Conservation (phyloP, 768 basidiomycete species). For the Lentinula aciculospora region DNA sequence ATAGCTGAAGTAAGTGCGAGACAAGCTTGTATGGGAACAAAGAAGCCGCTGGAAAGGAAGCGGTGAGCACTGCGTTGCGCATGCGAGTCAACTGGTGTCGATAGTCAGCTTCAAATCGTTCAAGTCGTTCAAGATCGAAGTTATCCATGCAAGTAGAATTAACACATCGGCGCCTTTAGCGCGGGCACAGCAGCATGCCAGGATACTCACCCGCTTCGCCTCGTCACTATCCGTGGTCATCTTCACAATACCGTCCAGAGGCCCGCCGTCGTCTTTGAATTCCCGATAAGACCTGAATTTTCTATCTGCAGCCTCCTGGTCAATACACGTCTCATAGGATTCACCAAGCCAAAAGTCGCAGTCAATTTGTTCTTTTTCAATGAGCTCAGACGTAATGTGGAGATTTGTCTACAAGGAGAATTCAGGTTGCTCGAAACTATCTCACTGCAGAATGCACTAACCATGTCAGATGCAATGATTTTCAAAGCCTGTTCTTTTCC, state of each 20-base stretch:
- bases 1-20: conserved; percentile 8
- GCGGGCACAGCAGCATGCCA: not conserved
- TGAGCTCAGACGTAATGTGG: conserved; percentile 9
- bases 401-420: conserved; percentile 9
- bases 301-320: conserved; percentile 9
- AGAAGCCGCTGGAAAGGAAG: conserved; percentile 18
- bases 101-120: not conserved
- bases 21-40: conserved; percentile 15
- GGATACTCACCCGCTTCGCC: conserved; percentile 7
- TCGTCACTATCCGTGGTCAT: conserved; percentile 14
- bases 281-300: conserved; percentile 5
- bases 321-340: conserved; percentile 15
- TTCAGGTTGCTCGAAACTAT: conserved; percentile 1
- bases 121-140: not conserved
- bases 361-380: conserved; percentile 13
- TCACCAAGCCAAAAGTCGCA: conserved; percentile 20
- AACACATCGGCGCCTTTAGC: not conserved
- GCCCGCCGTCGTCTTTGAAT: conserved; percentile 15
- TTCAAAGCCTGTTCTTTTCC: conserved; percentile 33
- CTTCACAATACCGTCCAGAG: conserved; percentile 12
- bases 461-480: conserved; percentile 13
- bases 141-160: not conserved
- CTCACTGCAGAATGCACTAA: conserved; percentile 7
- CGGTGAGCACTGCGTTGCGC: conserved; percentile 27
- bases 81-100: conserved; percentile 18